Evolutionary conservation across 805 yeast genomes (phyloP).

Genomic region (Yarrowia alimentaria): DNA sequence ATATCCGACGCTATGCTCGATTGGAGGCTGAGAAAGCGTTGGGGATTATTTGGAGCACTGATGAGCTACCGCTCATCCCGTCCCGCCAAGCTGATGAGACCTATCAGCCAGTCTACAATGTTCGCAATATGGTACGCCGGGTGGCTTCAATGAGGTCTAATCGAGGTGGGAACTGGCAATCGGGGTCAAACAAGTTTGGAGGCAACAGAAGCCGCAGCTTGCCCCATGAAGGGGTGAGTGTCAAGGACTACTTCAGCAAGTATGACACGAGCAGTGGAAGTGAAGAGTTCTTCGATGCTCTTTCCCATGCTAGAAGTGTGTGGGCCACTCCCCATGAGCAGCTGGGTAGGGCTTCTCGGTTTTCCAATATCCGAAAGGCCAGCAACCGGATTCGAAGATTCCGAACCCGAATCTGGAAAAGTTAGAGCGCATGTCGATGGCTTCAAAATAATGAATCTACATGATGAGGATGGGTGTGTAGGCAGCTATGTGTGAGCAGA

Average conservation of each 20-base stretch:
- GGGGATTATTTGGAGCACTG: constrained; percentile 5
- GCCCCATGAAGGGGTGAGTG: constrained; percentile 4
- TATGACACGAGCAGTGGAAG: constrained; percentile 11
- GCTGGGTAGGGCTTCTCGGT: constrained; percentile 1
- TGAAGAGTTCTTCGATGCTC: constrained; percentile 15
- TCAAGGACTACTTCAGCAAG: constrained; percentile 9
- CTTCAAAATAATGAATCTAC: too few relatives aligned
- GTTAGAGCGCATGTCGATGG: too few relatives aligned
- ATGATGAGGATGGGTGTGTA: too few relatives aligned
- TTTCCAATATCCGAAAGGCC: neutral
- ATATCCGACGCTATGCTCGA: constrained; percentile 18
- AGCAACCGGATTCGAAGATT: constrained; percentile 4
- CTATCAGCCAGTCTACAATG: constrained; percentile 19
- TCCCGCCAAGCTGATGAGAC: constrained; percentile 8
- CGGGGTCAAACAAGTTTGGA: constrained; percentile 1
- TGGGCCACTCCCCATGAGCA: constrained; percentile 18
- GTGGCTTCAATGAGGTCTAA: constrained; percentile 4
- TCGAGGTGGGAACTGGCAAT: neutral
- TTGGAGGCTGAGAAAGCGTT: constrained; percentile 23
- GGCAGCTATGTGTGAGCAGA: too few relatives aligned
- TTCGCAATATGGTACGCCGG: constrained; percentile 11
- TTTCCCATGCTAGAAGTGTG: constrained; percentile 9
- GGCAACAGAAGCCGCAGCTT: constrained; percentile 4
- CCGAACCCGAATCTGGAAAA: constrained; percentile 2
- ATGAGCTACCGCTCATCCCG: constrained; percentile 9